Conservation (phyloP, 192 early-diverging fungal species). For the Spinellus fusiger region DNA sequence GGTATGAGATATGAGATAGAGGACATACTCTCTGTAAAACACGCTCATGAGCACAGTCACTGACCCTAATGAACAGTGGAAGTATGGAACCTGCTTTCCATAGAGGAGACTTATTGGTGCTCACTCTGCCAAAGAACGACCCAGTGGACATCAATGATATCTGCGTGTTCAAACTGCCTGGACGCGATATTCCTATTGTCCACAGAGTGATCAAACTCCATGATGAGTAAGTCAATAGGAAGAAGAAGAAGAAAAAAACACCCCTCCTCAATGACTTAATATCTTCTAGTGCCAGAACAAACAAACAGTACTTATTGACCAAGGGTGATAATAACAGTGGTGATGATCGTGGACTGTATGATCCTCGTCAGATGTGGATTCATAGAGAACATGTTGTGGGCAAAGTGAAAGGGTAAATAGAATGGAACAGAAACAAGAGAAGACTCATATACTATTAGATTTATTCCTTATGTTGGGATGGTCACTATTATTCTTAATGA, state of each 20-base stretch:
- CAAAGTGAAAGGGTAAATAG: constrained; percentile 65
- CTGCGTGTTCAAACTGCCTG: constrained; percentile 87
- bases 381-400: constrained; percentile 85
- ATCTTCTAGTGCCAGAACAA: constrained; percentile 43
- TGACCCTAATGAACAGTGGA: constrained; percentile 46
- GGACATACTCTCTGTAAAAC: not conserved
- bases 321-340: constrained; percentile 94
- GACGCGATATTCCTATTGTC: constrained; percentile 90
- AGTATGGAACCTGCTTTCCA: constrained; percentile 97
- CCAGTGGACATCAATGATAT: constrained; percentile 89
- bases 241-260: not conserved
- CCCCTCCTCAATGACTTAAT: not conserved
- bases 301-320: constrained; percentile 82
- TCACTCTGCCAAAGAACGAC: constrained; percentile 60
- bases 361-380: constrained; percentile 85
- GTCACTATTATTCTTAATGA: constrained; percentile 96
- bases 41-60: not conserved
- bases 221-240: constrained; percentile 50
- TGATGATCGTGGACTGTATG: constrained; percentile 91
- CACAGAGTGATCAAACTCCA: constrained; percentile 94
- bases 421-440: not conserved
- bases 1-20: constrained; percentile 43
- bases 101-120: constrained; percentile 88
- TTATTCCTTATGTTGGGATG: constrained; percentile 91
- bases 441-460: constrained; percentile 33